Conservation (phyloP, 495 filamentous ascomycete species). For the Aspergillus cristatus region DNA sequence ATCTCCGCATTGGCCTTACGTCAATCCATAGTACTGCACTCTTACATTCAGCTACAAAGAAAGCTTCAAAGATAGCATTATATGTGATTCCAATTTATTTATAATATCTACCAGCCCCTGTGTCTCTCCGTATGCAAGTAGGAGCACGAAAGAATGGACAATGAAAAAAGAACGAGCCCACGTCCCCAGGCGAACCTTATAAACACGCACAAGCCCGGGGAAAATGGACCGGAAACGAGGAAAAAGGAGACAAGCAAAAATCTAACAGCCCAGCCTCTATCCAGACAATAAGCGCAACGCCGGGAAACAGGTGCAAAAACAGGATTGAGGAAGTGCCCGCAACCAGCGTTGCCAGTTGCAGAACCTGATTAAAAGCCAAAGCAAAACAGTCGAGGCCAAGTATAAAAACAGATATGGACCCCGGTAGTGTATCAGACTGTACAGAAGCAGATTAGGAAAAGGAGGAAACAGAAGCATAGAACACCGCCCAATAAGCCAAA, state of each 20-base stretch:
- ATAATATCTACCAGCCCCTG: conserved; percentile 13
- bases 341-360: too few relatives aligned
- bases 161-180: conserved; percentile 3
- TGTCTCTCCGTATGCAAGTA: conserved; percentile 3
- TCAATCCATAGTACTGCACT: not conserved
- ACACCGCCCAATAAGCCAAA: not conserved
- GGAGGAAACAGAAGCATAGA: not conserved
- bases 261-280: conserved; percentile 11
- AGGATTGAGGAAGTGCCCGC: too few relatives aligned
- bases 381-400: conserved; percentile 1
- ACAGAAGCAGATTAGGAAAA: not conserved
- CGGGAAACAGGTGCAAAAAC: conserved; percentile 5
- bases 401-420: conserved; percentile 1
- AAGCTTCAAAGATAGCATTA: not conserved
- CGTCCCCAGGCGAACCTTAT: too few relatives aligned
- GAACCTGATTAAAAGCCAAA: not conserved
- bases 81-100: conserved; percentile 7
- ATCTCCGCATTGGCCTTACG: conserved; percentile 12
- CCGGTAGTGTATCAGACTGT: not conserved
- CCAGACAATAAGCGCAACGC: conserved; percentile 12
- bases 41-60: not conserved
- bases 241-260: conserved; percentile 1
- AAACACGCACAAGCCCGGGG: too few relatives aligned
- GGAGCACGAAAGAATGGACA: conserved; percentile 6
- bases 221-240: too few relatives aligned